These are phyloP conservation scores for Scytalidium lignicola DNA, from an alignment of 2,329 filamentous ascomycete species.

Conservation along the genomic window DNA sequence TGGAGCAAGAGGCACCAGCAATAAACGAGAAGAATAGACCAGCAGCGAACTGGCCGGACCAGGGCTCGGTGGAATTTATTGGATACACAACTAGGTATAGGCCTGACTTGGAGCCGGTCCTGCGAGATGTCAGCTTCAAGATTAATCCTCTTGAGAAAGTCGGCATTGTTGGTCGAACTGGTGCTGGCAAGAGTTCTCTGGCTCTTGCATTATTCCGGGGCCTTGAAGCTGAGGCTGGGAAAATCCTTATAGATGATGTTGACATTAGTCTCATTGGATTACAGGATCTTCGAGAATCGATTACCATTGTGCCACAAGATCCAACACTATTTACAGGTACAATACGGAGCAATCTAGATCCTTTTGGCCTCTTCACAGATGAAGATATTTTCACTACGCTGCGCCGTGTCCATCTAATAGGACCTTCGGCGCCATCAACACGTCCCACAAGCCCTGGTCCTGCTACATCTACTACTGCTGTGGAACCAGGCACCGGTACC, in stretches of 20 bases:
- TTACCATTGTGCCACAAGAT: conserved; percentile 97
- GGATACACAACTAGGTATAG: conserved; percentile 88
- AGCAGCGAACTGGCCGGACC: conserved; percentile 73
- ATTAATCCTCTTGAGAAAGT: conserved; percentile 87
- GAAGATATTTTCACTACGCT: conserved; percentile 85
- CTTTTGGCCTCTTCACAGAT: conserved; percentile 83
- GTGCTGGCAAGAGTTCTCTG: conserved; percentile 93
- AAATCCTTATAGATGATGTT: conserved; percentile 86
- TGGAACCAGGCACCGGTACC: conserved; percentile 23
- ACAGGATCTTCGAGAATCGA: conserved; percentile 86
- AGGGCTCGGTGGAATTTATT: conserved; percentile 82
- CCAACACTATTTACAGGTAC: conserved; percentile 92
- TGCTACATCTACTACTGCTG: conserved; percentile 21
- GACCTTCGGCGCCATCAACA: conserved; percentile 34
- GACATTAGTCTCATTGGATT: conserved; percentile 87
- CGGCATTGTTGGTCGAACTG: conserved; percentile 91
- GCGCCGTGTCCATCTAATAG: conserved; percentile 83
- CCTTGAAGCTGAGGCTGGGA: conserved; percentile 83
- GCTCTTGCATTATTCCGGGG: conserved; percentile 91
- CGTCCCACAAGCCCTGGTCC: conserved; percentile 15
- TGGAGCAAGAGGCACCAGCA: conserved; percentile 84
- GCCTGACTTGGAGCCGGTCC: conserved; percentile 77
- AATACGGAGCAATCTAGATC: conserved; percentile 87
- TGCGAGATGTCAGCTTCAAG: conserved; percentile 79
- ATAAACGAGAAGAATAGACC: conserved; percentile 76